Evolutionary conservation across 208 protist genomes (phyloP), one percentile per base, ranked within the genome.

Genomic region (Acanthamoeba healyi): DNA sequence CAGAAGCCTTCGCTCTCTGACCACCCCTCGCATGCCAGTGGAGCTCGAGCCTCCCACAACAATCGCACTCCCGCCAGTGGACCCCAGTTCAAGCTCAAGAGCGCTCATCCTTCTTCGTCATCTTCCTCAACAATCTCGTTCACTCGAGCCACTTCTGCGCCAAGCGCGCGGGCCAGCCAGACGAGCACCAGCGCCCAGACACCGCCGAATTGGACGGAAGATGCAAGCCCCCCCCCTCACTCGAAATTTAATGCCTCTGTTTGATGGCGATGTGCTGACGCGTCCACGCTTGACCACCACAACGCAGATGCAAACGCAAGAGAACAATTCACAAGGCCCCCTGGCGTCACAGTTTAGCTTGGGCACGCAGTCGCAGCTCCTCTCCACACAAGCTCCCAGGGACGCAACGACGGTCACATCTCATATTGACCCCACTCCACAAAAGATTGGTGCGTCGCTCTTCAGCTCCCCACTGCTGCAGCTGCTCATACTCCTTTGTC

Each of bases 261-360:
- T 61, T 61, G 12, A 61, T 72, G 63, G n/a, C n/a, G n/a, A n/a
- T n/a, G n/a, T n/a, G n/a, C n/a, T n/a, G n/a, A n/a, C n/a, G n/a
- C n/a, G n/a, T n/a, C n/a, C n/a, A n/a, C n/a, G n/a, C n/a, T n/a
- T 38, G 63, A 38, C 32, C 32, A 14, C 32, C 63, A 9, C 26
- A 9, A 34, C 6, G 34, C 74, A 82, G 74, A 82, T 82, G 74
- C 74, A 82, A 51, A 82, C 40, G 26, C 74, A 82, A 51, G 40
- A 82, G 40, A 24, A 15, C 29, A 54, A 26, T n/a, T 82, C 74
- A 82, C 74, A 82, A 51, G 74, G 74, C 12, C 74, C 74, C 7
- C 74, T 82, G 15, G 74, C 74, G 40, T 82, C 74, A 10, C 74
- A 82, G 74, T 82, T 82, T 51, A 26, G 54, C 34, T 51, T 82